phyloP scores from a whole-genome alignment of 2,329 filamentous ascomycete genomes.

The Ophiostoma piceae region DNA sequence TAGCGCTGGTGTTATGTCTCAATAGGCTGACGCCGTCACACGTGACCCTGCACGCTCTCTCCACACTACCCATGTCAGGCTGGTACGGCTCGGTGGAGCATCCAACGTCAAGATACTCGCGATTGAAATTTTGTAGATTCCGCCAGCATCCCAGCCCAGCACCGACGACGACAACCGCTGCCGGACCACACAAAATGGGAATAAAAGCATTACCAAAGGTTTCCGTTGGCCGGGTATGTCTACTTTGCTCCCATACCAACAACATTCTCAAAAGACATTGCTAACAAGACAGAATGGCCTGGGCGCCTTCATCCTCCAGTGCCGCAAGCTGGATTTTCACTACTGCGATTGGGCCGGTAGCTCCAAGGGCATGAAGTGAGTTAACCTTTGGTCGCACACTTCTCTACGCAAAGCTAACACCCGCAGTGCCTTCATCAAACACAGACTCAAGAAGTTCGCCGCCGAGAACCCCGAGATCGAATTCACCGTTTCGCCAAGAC shows the following conservation, averaged over 20 bases:
- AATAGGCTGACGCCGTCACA: neutral
- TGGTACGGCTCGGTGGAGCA: neutral
- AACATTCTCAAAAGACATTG: neutral
- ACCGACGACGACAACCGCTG: slow-evolving; percentile 12
- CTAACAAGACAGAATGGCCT: slow-evolving; percentile 70
- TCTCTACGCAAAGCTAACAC: slow-evolving; percentile 17
- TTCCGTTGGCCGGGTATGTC: slow-evolving; percentile 27
- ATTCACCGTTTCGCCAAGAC: slow-evolving; percentile 83
- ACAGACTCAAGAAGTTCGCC: slow-evolving; percentile 71
- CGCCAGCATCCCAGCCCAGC: neutral
- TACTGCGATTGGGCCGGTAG: slow-evolving; percentile 97
- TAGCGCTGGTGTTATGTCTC: neutral
- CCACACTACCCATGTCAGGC: neutral
- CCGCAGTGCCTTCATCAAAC: slow-evolving; percentile 71
- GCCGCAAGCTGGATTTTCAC: slow-evolving; percentile 90
- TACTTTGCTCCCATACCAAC: neutral
- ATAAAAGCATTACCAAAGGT: slow-evolving; percentile 28
- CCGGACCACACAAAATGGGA: slow-evolving; percentile 26
- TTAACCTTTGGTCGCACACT: neutral
- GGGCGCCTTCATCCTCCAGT: slow-evolving; percentile 94
- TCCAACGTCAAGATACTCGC: neutral
- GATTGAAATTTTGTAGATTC: slow-evolving; percentile 17
- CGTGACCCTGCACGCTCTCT: slow-evolving; percentile 8
- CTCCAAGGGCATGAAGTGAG: slow-evolving; percentile 90
- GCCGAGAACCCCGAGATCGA: slow-evolving; percentile 79